Base-by-base conservation (phyloP, 805 yeast species). In the Saccharomyces mikatae region DNA sequence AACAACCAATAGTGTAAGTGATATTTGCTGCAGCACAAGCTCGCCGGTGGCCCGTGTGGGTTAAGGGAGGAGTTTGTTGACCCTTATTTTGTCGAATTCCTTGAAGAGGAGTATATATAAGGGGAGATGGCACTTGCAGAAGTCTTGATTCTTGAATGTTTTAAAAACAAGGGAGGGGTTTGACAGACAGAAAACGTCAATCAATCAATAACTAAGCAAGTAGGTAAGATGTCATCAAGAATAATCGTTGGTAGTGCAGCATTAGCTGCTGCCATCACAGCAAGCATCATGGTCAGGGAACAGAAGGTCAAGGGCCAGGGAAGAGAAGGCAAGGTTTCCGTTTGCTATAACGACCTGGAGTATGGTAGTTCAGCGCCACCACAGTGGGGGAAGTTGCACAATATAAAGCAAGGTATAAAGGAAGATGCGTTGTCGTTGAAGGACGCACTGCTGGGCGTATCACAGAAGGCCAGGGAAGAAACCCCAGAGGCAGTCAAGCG, bases 211-310 rank as follows among this genome's bases (percentile, higher is more conserved):
- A 24, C 26, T 24, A 24, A 46, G 17, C 11, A 22, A 46, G 21
- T 11, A 22, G 13, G 17, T 22, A 17, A 32, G 11, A 60, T 62
- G 67, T 60, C 65, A 41, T 54, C 61, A 21, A 65, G 61, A 59
- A 53, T 62, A 46, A 54, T 65, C 22, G 52, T 65, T 44, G 67
- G 67, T 14, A 60, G 67, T 21, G 66, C 62, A 28, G 69, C 66
- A 21, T 60, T 58, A 2, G 59, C 62, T 1, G 62, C 66, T 22
- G 41, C 54, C 47, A 53, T 51, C 21, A 41, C 50, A 14, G 27
- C 47, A 10, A 30, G 46, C 49, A 31, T 31, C 27, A 28, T 30
- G 14, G 54, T 53, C 24, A 21, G 49, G 26, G 48, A 47, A 21
- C 49, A 46, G 26, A 51, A 48, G 13, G 49, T 32, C 14, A n/a